Evolutionary conservation across 2,329 filamentous ascomycete species (phyloP).

Genomic region (Exserohilum rostratum): DNA sequence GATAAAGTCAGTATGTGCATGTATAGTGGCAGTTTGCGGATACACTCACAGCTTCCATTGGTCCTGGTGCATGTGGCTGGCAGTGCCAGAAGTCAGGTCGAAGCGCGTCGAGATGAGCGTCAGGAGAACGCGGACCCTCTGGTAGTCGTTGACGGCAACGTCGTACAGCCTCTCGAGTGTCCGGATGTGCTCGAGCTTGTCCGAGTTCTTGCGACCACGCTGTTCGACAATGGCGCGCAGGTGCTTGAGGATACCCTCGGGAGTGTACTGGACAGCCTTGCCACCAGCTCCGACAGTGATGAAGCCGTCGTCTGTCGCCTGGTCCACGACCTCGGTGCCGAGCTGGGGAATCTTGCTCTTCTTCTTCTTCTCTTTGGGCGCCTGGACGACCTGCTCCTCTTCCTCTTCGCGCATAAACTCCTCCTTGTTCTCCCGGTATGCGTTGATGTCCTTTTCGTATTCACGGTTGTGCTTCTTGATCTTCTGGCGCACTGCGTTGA

Average conservation of each 20-base stretch:
- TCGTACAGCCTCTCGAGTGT: slow-evolving; percentile 96
- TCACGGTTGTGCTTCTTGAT: slow-evolving; percentile 99
- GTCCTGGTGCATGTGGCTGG: slow-evolving; percentile 86
- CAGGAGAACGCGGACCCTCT: slow-evolving; percentile 88
- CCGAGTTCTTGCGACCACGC: slow-evolving; percentile 98
- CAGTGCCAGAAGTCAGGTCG: slow-evolving; percentile 81
- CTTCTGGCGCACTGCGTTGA: slow-evolving; percentile 97
- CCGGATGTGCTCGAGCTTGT: slow-evolving; percentile 90
- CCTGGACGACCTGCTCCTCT: slow-evolving; percentile 77
- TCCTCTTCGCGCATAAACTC: slow-evolving; percentile 85
- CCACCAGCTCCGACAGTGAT: slow-evolving; percentile 87
- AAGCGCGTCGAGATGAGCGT: slow-evolving; percentile 93
- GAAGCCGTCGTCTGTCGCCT: slow-evolving; percentile 83
- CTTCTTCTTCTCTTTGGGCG: slow-evolving; percentile 47
- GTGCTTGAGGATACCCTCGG: slow-evolving; percentile 98
- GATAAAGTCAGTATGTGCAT: slow-evolving; percentile 15
- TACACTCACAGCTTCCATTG: slow-evolving; percentile 81
- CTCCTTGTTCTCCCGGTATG: slow-evolving; percentile 84
- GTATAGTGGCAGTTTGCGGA: not conserved
- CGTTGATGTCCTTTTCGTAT: slow-evolving; percentile 83
- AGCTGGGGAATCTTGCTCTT: slow-evolving; percentile 59
- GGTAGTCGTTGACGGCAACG: slow-evolving; percentile 89
- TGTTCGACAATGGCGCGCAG: slow-evolving; percentile 91
- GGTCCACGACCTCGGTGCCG: slow-evolving; percentile 58
- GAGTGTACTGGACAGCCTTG: slow-evolving; percentile 87